Base-by-base conservation (phyloP, 129 eudicot genomes). In the Cynara cardunculus region DNA sequence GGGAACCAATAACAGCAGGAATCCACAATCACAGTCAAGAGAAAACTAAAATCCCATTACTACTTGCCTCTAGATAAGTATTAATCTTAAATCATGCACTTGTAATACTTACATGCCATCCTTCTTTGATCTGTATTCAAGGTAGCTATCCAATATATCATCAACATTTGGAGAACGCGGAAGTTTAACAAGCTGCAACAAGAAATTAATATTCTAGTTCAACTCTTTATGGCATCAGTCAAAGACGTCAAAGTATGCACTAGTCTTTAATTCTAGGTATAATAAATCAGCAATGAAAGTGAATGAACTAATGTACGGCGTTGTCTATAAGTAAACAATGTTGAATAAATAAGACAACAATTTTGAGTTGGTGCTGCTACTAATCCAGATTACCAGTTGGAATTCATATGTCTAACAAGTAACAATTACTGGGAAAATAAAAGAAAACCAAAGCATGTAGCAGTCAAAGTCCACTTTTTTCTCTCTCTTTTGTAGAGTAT, bases 111-210 rank as follows among this genome's bases (percentile, higher is more conserved):
- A 94, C 97, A 62, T 71, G 84, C 30, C 85, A 79, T 91, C 93
- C 73, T 88, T 89, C 73, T 85, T 84, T 75, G 80, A 62, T 56
- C 73, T 85, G 75, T 89, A 81, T 19, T 87, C 89, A 13, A 31
- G 85, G 84, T 94, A 94, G 80, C 82, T 78, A 61, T 79, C 83
- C 78, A 91, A 53, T 80, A 94, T 88, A 25, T 78, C 91, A 70
- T 80, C 89, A 8, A 91, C 87, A 78, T 85, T 91, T 66, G 98
- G 98, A 41, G 82, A 68, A 53, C 98, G 90, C 1, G 97, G 98
- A 80, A 94, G 94, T 76, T 84, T 86, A 64, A 91, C 93, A 75
- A 89, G 89, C 98, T 94, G 91, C 83, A 87, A 32, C 21, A 24
- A 74, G 9, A 68, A 49, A 71, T 14, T 69, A 27, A 2, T 11